These are phyloP conservation scores for Monilinia fructicola DNA, from an alignment of 2,329 filamentous ascomycete genomes.

Conservation along the genomic window DNA sequence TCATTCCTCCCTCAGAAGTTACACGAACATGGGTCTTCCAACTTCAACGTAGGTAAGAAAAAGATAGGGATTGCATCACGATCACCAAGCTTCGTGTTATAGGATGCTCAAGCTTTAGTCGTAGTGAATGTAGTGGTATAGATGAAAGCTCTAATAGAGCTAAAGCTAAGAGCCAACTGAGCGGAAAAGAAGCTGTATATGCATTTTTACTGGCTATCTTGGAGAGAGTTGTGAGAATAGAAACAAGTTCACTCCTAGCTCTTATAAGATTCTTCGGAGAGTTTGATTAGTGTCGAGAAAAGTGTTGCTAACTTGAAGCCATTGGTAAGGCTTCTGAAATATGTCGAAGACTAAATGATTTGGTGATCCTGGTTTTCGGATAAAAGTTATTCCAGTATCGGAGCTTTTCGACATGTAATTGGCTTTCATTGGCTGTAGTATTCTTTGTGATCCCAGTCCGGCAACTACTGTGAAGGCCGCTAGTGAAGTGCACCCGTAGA, in stretches of 20 bases:
- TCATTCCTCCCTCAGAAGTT: not conserved
- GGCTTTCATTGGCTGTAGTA: not conserved
- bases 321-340: slow-evolving; percentile 42
- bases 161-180: slow-evolving; percentile 31
- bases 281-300: slow-evolving; percentile 50
- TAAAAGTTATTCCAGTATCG: slow-evolving; percentile 2
- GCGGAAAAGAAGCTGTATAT: slow-evolving; percentile 35
- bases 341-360: not conserved
- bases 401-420: not conserved
- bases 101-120: not conserved
- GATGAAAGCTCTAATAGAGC: slow-evolving; percentile 23
- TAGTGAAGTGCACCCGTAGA: slow-evolving; percentile 15
- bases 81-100: not conserved
- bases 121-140: slow-evolving; percentile 23
- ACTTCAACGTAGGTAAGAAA: not conserved
- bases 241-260: slow-evolving; percentile 51
- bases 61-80: not conserved
- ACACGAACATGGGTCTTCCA: not conserved
- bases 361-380: not conserved
- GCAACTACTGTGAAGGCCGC: not conserved
- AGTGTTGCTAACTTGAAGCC: slow-evolving; percentile 55
- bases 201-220: slow-evolving; percentile 31
- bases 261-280: slow-evolving; percentile 43
- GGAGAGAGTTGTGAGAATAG: slow-evolving; percentile 47
- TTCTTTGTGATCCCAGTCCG: not conserved